These are phyloP conservation scores for Cornus suecica DNA, from an alignment of 148 eudicot genomes.

Conservation along the genomic window DNA sequence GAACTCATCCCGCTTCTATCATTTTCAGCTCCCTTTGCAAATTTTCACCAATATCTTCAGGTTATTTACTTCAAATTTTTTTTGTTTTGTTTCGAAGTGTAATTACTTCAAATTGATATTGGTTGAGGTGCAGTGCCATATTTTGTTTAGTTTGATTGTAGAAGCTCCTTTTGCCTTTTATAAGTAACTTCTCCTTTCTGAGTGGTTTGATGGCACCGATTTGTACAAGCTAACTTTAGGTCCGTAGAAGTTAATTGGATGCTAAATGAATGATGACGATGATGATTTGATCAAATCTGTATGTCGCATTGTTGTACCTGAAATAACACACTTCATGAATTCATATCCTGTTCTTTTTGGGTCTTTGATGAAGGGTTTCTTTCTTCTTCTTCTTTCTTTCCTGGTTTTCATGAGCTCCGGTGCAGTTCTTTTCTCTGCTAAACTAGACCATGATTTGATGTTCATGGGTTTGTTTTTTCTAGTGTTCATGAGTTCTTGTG, in stretches of 20 bases:
- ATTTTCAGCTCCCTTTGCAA: slow-evolving; percentile 83
- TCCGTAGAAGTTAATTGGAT: neutral
- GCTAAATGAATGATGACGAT: too few relatives aligned
- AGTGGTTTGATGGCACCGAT: neutral
- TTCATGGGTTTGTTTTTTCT: too few relatives aligned
- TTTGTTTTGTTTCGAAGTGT: neutral
- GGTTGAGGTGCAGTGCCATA: neutral
- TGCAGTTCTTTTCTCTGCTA: too few relatives aligned
- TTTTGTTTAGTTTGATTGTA: neutral
- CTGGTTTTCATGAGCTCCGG: too few relatives aligned
- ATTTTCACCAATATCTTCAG: slow-evolving; percentile 90
- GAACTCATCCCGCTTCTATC: slow-evolving; percentile 78
- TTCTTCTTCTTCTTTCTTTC: too few relatives aligned
- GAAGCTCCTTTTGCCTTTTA: neutral
- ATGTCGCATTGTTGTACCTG: neutral
- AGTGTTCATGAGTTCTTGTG: too few relatives aligned
- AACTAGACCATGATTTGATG: too few relatives aligned
- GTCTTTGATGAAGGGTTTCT: too few relatives aligned
- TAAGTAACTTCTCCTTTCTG: neutral
- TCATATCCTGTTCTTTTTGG: too few relatives aligned
- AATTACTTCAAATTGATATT: neutral
- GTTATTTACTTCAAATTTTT: slow-evolving; percentile 34
- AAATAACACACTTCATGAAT: too few relatives aligned
- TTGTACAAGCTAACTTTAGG: neutral
- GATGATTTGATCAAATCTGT: neutral